phyloP scores from a whole-genome alignment of 371 early-diverging fungal genomes.

The Mortierella sp. region DNA sequence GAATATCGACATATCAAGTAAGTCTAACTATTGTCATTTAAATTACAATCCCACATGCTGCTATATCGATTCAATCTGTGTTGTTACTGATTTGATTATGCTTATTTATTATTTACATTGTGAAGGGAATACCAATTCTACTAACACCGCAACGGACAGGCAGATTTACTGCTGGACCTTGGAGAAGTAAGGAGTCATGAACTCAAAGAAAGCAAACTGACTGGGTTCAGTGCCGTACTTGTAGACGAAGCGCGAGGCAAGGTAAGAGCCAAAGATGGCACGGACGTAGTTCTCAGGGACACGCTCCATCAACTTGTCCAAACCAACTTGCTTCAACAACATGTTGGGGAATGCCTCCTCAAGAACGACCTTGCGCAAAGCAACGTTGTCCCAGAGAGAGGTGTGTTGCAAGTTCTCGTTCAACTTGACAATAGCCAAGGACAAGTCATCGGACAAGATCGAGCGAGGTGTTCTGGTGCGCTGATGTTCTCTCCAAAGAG shows the following conservation, averaged over 20 bases:
- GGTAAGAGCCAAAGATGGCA: slow-evolving; percentile 96
- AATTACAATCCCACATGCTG: background rate
- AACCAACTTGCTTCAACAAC: slow-evolving; percentile 88
- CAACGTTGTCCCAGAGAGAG: slow-evolving; percentile 92
- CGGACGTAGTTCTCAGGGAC: slow-evolving; percentile 95
- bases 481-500: slow-evolving; percentile 91
- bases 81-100: background rate
- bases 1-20: too few relatives aligned
- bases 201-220: slow-evolving; percentile 99
- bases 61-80: background rate
- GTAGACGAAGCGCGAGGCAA: slow-evolving; percentile 97
- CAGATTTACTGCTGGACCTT: slow-evolving; percentile 66
- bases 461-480: slow-evolving; percentile 84
- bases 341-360: slow-evolving; percentile 94
- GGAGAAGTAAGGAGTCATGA: slow-evolving; percentile 76
- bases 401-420: slow-evolving; percentile 94
- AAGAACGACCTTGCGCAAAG: slow-evolving; percentile 87
- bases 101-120: background rate
- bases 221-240: slow-evolving; percentile 94
- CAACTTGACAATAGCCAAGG: slow-evolving; percentile 92
- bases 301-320: slow-evolving; percentile 88
- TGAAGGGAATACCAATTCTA: background rate
- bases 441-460: slow-evolving; percentile 93
- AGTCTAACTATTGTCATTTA: background rate
- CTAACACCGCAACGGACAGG: too few relatives aligned